Base-by-base conservation (phyloP, 257 asterid genomes). In the Petunia axillaris region DNA sequence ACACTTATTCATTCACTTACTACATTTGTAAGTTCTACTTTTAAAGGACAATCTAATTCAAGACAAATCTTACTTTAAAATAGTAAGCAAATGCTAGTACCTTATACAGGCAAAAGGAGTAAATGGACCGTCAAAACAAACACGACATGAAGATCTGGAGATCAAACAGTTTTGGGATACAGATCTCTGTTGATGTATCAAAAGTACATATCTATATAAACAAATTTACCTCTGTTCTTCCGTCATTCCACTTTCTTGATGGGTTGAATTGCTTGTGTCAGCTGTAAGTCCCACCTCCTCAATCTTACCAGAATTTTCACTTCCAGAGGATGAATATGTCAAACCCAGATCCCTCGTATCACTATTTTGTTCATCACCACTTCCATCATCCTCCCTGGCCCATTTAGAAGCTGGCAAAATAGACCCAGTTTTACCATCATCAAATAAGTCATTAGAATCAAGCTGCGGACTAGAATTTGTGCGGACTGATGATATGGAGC, bases 261-360 rank as follows among this genome's bases (percentile, higher is more conserved):
- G 90, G 46, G 84, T 79, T 66, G 89, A 85, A 82, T 88, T 86
- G 85, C 92, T 90, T 37, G 89, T 89, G 82, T 87, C 94, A 67
- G 90, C 84, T 68, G 86, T 75, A 79, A 86, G 83, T 85, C 88
- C 93, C 64, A 85, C 82, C 75, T 91, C 97, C 85, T 82, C 83
- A 59, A 52, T 79, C 85, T 84, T 90, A 54, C 87, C 94, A 57
- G 87, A 90, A 85, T 91, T 89, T 81, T 94, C 98, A 87, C 98
- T 94, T 44, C 96, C 98, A 39, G 98, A 94, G 81, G 98, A 94
- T 64, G 98, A 94, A 87, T 93, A 94, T 44, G 91, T 86, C 80
- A 94, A 86, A 73, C 95, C 98, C 64, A 93, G 90, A 77, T 93
- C 93, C 84, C 89, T 85, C 6, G 87, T 53, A 83, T 85, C 86